A percentile compares a stretch with the other conserved stretches of the same genome.
Evolutionary conservation across 192 early-diverging fungal species (phyloP).

Genomic region (Dissophora globulifera): DNA sequence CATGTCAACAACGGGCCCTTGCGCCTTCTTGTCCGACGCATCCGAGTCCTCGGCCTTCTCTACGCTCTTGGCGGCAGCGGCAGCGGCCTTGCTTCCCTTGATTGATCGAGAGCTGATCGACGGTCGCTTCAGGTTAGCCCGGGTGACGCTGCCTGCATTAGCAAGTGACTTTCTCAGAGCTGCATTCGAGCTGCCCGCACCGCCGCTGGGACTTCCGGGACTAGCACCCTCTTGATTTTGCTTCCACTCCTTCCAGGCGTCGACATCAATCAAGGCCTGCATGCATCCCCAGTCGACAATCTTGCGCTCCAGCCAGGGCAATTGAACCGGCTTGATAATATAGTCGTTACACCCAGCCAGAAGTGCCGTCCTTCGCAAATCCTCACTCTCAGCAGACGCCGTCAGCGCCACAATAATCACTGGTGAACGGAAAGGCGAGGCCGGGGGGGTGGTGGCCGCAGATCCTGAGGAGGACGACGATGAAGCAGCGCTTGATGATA

Average conservation of each 20-base stretch:
- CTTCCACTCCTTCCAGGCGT: constrained; percentile 72
- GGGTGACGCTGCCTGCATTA: constrained; percentile 5
- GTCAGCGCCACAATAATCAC: constrained; percentile 93
- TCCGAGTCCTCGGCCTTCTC: neutral
- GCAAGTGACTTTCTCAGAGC: constrained; percentile 15
- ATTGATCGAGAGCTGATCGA: constrained; percentile 41
- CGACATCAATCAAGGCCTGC: constrained; percentile 91
- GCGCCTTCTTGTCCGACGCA: neutral
- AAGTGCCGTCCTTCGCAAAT: constrained; percentile 68
- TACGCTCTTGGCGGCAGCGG: constrained; percentile 23
- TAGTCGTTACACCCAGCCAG: constrained; percentile 92
- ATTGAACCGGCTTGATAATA: constrained; percentile 86
- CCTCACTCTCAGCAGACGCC: constrained; percentile 57
- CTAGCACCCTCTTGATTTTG: constrained; percentile 24
- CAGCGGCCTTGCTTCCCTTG: constrained; percentile 26
- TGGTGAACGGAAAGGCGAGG: constrained; percentile 64
- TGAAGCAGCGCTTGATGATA: constrained; percentile 12
- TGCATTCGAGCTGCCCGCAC: neutral
- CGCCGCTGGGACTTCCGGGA: constrained; percentile 12
- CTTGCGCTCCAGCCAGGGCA: constrained; percentile 86
- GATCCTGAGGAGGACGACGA: neutral
- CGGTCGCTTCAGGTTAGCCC: constrained; percentile 33
- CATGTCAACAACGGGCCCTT: neutral
- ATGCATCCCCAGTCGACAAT: constrained; percentile 94
- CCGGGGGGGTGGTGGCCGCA: constrained; percentile 19